Conservation (phyloP, 371 early-diverging fungal species). For the Rhizopus delemar region DNA sequence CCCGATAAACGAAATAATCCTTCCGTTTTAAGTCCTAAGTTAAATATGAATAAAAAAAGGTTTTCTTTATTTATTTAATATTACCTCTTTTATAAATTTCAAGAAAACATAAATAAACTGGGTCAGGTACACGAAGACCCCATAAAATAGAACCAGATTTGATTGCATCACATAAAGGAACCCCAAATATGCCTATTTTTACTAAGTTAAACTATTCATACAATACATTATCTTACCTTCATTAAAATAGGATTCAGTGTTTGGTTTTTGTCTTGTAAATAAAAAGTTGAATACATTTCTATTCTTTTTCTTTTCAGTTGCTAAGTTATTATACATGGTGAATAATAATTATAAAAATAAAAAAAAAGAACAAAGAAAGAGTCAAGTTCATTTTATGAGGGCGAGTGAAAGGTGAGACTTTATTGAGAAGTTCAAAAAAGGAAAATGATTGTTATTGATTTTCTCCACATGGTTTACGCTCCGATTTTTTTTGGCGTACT, state of each 20-base stretch:
- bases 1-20: constrained; percentile 52
- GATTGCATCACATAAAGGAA: constrained; percentile 23
- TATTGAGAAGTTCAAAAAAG: background rate
- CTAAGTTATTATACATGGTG: constrained; percentile 7
- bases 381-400: background rate
- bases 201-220: background rate
- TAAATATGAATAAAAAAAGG: background rate
- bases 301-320: constrained; percentile 18
- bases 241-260: background rate
- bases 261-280: constrained; percentile 17
- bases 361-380: background rate
- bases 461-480: no score
- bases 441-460: constrained; percentile 3
- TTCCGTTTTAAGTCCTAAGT: constrained; percentile 28
- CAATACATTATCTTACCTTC: background rate
- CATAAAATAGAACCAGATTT: constrained; percentile 23
- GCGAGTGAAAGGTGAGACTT: no score
- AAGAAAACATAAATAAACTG: constrained; percentile 26
- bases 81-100: constrained; percentile 29
- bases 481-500: no score
- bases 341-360: background rate
- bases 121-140: constrained; percentile 25
- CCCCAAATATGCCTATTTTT: constrained; percentile 26
- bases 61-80: background rate
- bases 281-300: constrained; percentile 23